phyloP scores from a whole-genome alignment of 2,329 filamentous ascomycete species.

The Colletotrichum sp. region DNA sequence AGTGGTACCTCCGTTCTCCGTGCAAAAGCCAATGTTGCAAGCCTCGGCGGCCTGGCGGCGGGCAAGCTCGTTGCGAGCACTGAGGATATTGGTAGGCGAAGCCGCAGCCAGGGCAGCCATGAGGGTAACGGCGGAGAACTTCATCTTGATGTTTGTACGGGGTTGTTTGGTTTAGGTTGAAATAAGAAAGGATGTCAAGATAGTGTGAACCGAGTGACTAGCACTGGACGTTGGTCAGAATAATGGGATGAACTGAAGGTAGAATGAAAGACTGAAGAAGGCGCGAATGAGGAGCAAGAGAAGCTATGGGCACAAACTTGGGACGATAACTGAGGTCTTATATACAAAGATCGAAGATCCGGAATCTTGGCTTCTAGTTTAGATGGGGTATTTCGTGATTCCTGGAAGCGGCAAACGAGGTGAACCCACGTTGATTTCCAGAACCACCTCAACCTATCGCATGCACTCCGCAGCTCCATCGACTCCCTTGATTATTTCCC shows the following conservation, averaged over 20 bases:
- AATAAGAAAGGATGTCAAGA: background rate
- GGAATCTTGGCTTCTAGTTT: background rate
- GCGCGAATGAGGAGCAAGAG: background rate
- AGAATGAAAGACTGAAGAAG: background rate
- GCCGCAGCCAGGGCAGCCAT: conserved; percentile 18
- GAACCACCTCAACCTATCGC: background rate
- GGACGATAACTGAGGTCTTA: background rate
- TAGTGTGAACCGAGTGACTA: background rate
- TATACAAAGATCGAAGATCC: background rate
- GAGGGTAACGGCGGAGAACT: conserved; percentile 15
- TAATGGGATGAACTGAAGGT: background rate
- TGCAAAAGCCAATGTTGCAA: conserved; percentile 35
- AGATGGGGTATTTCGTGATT: background rate
- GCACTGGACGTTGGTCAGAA: background rate
- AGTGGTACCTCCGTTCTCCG: conserved; percentile 34
- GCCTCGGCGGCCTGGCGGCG: conserved; percentile 17
- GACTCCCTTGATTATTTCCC: background rate
- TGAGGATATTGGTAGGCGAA: conserved; percentile 13
- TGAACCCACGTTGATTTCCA: background rate
- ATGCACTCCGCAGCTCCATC: background rate
- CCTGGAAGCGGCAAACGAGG: background rate
- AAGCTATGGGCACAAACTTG: background rate
- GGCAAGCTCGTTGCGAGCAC: conserved; percentile 16
- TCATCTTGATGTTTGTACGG: conserved; percentile 5
- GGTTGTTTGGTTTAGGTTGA: conserved; percentile 16